phyloP scores from a whole-genome alignment of 192 early-diverging fungal species.

The Coemansia sp. region DNA sequence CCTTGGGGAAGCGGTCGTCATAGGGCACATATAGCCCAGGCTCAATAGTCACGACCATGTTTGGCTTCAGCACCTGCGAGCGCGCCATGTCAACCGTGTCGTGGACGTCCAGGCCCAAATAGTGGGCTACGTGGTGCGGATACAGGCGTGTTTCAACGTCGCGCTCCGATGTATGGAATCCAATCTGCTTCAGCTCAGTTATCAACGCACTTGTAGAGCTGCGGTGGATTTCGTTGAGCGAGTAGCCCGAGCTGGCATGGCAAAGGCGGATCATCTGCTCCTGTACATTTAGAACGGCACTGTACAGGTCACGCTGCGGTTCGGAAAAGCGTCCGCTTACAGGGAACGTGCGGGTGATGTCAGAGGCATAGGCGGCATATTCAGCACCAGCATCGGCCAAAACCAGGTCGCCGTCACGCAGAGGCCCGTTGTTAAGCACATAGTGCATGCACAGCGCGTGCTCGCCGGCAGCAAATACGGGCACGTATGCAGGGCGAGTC shows the following conservation, averaged over 20 bases:
- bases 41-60: conserved; percentile 95
- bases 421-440: conserved; percentile 71
- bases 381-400: conserved; percentile 91
- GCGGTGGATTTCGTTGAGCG: conserved; percentile 83
- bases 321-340: conserved; percentile 80
- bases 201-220: conserved; percentile 66
- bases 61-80: conserved; percentile 63
- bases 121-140: conserved; percentile 95
- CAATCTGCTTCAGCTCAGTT: conserved; percentile 68
- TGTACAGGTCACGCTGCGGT: conserved; percentile 80
- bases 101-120: conserved; percentile 93
- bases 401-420: conserved; percentile 75
- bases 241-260: conserved; percentile 31
- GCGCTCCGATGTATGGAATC: conserved; percentile 62
- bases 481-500: conserved; percentile 80
- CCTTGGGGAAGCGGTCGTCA: conserved; percentile 67
- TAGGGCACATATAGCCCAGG: conserved; percentile 91
- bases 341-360: conserved; percentile 93
- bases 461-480: conserved; percentile 88
- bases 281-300: conserved; percentile 79
- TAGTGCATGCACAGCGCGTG: conserved; percentile 95
- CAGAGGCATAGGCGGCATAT: conserved; percentile 84
- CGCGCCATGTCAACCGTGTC: conserved; percentile 76
- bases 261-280: conserved; percentile 77
- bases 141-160: conserved; percentile 79